Evolutionary conservation across 1,139 yeast genomes (phyloP), one percentile per base, ranked within the genome.

Genomic region (Yarrowia galli): DNA sequence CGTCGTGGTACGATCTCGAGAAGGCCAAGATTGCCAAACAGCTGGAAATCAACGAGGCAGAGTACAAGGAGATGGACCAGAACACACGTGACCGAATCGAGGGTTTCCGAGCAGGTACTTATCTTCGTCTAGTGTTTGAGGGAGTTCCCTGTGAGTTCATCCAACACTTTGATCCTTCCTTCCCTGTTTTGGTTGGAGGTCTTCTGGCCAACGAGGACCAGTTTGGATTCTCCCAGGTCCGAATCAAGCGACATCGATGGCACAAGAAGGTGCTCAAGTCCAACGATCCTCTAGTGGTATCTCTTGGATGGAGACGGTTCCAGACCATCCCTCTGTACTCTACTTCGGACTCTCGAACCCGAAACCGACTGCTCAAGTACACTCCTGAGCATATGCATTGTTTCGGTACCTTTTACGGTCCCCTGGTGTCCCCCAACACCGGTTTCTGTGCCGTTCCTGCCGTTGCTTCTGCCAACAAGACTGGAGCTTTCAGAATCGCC

Each of bases 381-480:
- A 95, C 99, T 0, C 99, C 99, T 8, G 99, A 96, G 76, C 99
- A 96, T 78, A 92, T 98, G 56, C 95, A 91, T 78, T 96, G 99
- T 83, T 89, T 89, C 76, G 98, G 97, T 0, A 90, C 97, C 35
- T 93, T 96, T 79, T 96, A 93, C 76, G 99, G 99, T 1, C 99
- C 99, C 8, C 82, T 95, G 70, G 97, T 95, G 65, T 93, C 98
- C 0, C 99, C 99, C 49, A 95, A 95, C 76, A 95, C 99, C 0
- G 96, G 98, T 0, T 96, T 96, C 78, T 96, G 97, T 78, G 98
- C 97, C 63, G 92, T 95, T 71, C 96, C 93, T 74, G 83, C 90
- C 68, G 96, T 96, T 45, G 93, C 96, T 67, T 87, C 87, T 73
- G 84, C 87, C 73, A 89, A 90, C 49, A 91, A 97, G 16, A 89